Evolutionary conservation across 2,329 filamentous ascomycete genomes (phyloP), one percentile per base, ranked within the genome.

Genomic region (Penicillium polonicum): DNA sequence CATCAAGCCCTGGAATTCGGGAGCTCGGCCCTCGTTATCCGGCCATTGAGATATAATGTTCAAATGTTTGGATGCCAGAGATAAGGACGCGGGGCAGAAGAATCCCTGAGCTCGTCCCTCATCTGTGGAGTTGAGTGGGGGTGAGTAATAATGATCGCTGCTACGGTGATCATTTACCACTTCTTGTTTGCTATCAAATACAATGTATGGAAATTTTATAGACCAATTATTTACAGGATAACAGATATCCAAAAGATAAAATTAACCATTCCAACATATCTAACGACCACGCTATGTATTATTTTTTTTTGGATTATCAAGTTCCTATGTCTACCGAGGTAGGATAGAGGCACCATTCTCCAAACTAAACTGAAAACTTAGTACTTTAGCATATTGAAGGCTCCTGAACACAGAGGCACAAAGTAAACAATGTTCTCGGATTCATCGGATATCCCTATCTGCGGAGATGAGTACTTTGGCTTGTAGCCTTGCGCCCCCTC

Each of bases 141-240:
- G 31, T 36, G n/a, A 44, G 38, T 21, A 39, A 21, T 25, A 19
- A 51, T 23, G 21, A 55, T 55, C 46, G 17, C 38, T 55, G 17
- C 29, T 23, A 36, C 23, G 55, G 4, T 36, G 49, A 57, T 57
- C 55, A 42, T 41, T 57, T 46, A 48, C 49, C 17, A 13, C 36
- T 42, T 36, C 8, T 36, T 54, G n/a, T 19, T 52, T 42, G 31
- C 19, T 48, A 35, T 48, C 19, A 12, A 35, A 23, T 8, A 10
- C 4, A 4, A 19, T 8, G 3, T 2, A 19, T 13, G 25, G 17
- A 8, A n/a, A 10, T 35, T n/a, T 48, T 12, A 7, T 48, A 33
- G 13, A 19, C 19, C 44, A 35, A 48, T 35, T 10, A 23, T 10
- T 21, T 21, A 21, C 21, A 17, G 1, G 27, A 33, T 35, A 35